Evolutionary conservation across 495 filamentous ascomycete species (phyloP), one percentile per base, ranked within the genome.

Genomic region (Aspergillus kassunensis): DNA sequence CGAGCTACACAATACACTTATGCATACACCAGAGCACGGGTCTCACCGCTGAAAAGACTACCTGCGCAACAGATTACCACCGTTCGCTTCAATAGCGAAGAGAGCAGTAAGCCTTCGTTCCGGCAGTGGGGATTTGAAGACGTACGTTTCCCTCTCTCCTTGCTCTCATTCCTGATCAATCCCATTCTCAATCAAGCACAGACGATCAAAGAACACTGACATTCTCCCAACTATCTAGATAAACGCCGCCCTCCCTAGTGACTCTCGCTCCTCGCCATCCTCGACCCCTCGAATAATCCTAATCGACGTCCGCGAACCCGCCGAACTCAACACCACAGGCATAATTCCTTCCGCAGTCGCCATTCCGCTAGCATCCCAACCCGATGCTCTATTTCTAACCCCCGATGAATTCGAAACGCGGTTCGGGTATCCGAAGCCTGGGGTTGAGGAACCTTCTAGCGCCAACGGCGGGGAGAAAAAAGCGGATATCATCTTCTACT

Each of bases 251-350:
- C 66, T 76, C 46, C 65, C 67, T 41, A 34, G 44, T 24, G 35
- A 46, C n/a, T 46, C 58, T 8, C 45, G 54, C 24, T 58, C 61
- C 29, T 62, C 29, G 3, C 45, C 45, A 6, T 24, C 45, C 4
- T 36, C 45, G 60, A 58, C 57, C 1, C 53, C 57, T 36, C 51
- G 30, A 6, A 33, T 66, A 23, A 69, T 74, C 58, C 64, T 78
- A 19, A 63, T 78, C 57, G 91, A 98, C 74, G 81, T 89, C 57
- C 92, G 93, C 67, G 92, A 97, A 71, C 90, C 91, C 37, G 57
- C 70, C 56, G 93, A 98, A 69, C 80, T 90, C 29, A 44, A 53
- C 27, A 55, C 68, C 4, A 83, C 82, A 0, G 91, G 91, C 30
- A 77, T 77, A 19, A 96, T 98, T 67, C 92, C 93, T 1, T 75